Percentiles rank a stretch among this genome's conserved stretches.
These are phyloP conservation scores for Solanum ahanhuiri DNA, from an alignment of 257 asterid species.

Conservation along the genomic window DNA sequence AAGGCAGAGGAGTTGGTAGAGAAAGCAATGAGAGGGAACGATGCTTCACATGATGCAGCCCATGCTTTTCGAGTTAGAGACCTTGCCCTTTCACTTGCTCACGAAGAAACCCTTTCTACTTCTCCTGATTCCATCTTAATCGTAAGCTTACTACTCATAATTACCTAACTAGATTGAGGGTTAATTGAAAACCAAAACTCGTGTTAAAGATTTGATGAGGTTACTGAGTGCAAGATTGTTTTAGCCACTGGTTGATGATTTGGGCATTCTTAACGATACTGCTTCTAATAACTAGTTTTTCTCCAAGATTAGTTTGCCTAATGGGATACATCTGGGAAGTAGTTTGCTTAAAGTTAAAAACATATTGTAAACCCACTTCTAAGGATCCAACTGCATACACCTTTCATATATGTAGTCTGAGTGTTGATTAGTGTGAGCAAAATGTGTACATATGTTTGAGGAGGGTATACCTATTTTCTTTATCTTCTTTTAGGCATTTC, in stretches of 20 bases:
- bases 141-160: conserved; percentile 15
- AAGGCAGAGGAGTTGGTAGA: conserved; percentile 71
- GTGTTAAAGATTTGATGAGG: background rate
- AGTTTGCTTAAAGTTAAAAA: background rate
- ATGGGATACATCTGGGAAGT: background rate
- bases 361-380: background rate
- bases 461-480: background rate
- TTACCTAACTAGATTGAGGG: background rate
- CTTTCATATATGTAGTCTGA: background rate
- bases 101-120: conserved; percentile 47
- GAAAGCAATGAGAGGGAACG: conserved; percentile 72
- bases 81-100: conserved; percentile 83
- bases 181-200: background rate
- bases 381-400: background rate
- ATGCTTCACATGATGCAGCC: conserved; percentile 90
- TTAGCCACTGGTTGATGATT: background rate
- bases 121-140: conserved; percentile 50
- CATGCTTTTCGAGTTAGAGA: conserved; percentile 91
- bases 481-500: background rate
- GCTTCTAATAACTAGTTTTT: background rate
- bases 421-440: background rate
- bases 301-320: background rate
- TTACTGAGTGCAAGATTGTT: background rate
- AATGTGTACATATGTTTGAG: background rate
- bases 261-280: background rate